These are phyloP conservation scores for Xylariaceae sp. DNA, from an alignment of 2,329 filamentous ascomycete species.

Conservation along the genomic window DNA sequence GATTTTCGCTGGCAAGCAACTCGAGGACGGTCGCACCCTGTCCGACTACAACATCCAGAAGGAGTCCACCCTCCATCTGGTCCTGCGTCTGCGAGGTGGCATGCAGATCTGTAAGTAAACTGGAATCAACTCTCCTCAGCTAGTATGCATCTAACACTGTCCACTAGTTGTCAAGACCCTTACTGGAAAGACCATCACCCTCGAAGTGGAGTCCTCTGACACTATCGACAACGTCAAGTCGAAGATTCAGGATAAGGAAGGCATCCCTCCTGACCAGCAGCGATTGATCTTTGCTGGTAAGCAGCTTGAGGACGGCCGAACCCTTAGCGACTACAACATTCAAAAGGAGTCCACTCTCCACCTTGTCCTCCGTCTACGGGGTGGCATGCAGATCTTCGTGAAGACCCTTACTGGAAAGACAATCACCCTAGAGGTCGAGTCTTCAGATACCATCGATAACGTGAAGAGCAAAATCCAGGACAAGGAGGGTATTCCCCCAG, in stretches of 20 bases:
- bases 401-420: slow-evolving; percentile 93
- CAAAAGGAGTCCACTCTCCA: slow-evolving; percentile 92
- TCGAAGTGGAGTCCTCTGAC: slow-evolving; percentile 87
- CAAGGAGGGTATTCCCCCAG: slow-evolving; percentile 91
- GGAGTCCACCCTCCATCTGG: slow-evolving; percentile 75
- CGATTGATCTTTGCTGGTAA: slow-evolving; percentile 96
- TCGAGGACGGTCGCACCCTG: slow-evolving; percentile 59
- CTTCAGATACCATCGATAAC: slow-evolving; percentile 90
- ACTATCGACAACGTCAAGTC: slow-evolving; percentile 97
- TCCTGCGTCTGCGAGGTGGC: slow-evolving; percentile 72
- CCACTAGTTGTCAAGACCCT: slow-evolving; percentile 75
- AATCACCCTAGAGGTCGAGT: slow-evolving; percentile 90
- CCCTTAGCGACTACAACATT: slow-evolving; percentile 91
- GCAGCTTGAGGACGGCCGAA: slow-evolving; percentile 94
- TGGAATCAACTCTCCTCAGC: not conserved
- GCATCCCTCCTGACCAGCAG: slow-evolving; percentile 95
- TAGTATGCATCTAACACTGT: not conserved
- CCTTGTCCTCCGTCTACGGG: slow-evolving; percentile 84
- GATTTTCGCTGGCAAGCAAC: slow-evolving; percentile 72
- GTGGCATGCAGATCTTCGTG: slow-evolving; percentile 89
- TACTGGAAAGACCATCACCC: slow-evolving; percentile 92
- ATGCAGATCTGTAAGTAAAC: slow-evolving; percentile 69
- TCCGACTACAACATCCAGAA: slow-evolving; percentile 66
- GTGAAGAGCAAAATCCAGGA: slow-evolving; percentile 94
- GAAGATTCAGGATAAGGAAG: slow-evolving; percentile 98